phyloP scores from a whole-genome alignment of 495 filamentous ascomycete genomes.

The Trichoderma orchidacearum region DNA sequence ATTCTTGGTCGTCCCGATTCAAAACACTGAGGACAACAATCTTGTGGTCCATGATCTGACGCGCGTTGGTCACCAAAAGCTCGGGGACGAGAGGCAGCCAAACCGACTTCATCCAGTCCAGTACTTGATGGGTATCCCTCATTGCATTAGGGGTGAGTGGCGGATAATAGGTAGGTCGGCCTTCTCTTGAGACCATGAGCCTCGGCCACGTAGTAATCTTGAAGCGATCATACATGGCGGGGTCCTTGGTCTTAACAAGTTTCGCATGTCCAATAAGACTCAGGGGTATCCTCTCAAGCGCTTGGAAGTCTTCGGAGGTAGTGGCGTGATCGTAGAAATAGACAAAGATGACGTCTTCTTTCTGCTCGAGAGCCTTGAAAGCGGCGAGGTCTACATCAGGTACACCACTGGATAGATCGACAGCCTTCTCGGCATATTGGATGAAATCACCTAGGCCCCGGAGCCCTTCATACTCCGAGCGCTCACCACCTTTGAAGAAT shows the following conservation, averaged over 20 bases:
- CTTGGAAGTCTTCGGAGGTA: slow-evolving; percentile 77
- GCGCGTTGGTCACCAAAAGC: slow-evolving; percentile 77
- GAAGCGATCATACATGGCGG: slow-evolving; percentile 59
- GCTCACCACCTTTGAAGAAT: slow-evolving; percentile 86
- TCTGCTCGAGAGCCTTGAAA: slow-evolving; percentile 80
- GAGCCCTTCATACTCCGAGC: slow-evolving; percentile 84
- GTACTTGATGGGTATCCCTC: slow-evolving; percentile 67
- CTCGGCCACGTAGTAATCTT: slow-evolving; percentile 94
- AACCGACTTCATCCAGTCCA: slow-evolving; percentile 87
- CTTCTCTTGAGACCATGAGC: slow-evolving; percentile 78
- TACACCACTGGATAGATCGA: slow-evolving; percentile 63
- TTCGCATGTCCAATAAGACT: slow-evolving; percentile 82
- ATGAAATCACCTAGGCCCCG: slow-evolving; percentile 87
- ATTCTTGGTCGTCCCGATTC: slow-evolving; percentile 62
- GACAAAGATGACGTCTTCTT: slow-evolving; percentile 86
- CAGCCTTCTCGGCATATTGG: slow-evolving; percentile 71
- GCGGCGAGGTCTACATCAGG: slow-evolving; percentile 60
- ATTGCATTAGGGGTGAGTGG: slow-evolving; percentile 76
- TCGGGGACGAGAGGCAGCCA: slow-evolving; percentile 98
- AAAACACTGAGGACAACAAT: slow-evolving; percentile 86
- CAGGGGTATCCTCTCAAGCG: slow-evolving; percentile 72
- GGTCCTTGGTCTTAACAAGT: slow-evolving; percentile 76
- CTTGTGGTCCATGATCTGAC: slow-evolving; percentile 88
- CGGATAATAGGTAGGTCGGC: slow-evolving; percentile 75
- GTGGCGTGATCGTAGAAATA: slow-evolving; percentile 97